Base-by-base conservation (phyloP, 257 asterid species). In the Marsdenia floribunda region DNA sequence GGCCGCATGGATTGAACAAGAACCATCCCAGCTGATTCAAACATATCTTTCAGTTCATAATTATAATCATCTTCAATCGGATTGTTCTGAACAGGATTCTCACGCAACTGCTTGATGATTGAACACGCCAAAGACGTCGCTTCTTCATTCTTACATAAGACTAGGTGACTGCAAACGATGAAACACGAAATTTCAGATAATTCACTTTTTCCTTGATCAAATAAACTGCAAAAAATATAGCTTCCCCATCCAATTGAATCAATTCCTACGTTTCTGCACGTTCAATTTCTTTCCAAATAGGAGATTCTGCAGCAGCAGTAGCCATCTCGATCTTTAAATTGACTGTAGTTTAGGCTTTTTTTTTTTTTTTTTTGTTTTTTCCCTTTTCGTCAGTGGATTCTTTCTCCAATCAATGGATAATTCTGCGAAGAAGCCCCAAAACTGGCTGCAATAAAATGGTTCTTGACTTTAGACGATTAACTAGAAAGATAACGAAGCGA, bases 11-110 rank as follows among this genome's bases (percentile, higher is more conserved):
- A 91, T 79, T 91, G 98, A 54, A 89, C 98, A 70, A 91, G 76
- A 80, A 90, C 91, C 98, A 93, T 93, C 29, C 91, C 97, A 46
- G 97, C 90, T 64, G 97, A 89, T 85, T 90, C 97, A 87, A 86
- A 73, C 96, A 87, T 82, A 68, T 86, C 93, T 54, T 70, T 80
- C 80, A 86, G 76, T 46, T 85, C 92, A 76, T 73, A 74, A 65
- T 74, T 82, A 35, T 46, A 53, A 71, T 57, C 63, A 74, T 82
- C 82, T 64, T 75, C 75, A 42, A 72, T 68, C 57, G 60, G 59
- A 26, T 53, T 73, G 68, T 69, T 74, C 40, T 16, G 50, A 29
- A 67, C 38, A 77, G 73, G 40, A 76, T 68, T 81, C 74, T 68
- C 82, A 40, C 79, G 72, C 87, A 88, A 81, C 33, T 78, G 83